phyloP scores from a whole-genome alignment of 1,284 basidiomycete species.

The Fomitopsis schrenkii region DNA sequence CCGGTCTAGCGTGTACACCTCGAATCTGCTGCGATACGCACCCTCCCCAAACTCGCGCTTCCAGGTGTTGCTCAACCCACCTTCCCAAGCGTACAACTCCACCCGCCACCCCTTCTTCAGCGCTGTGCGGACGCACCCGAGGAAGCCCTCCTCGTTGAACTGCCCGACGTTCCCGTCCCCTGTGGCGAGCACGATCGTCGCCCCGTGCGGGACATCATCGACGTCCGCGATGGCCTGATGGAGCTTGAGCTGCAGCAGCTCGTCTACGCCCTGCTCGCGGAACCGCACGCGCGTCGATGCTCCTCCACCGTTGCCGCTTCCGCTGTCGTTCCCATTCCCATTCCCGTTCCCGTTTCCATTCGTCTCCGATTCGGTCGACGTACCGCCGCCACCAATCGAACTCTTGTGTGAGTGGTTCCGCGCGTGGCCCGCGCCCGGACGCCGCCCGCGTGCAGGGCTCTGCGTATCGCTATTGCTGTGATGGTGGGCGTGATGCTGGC shows the following conservation, averaged over 20 bases:
- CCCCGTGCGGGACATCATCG: constrained; percentile 54
- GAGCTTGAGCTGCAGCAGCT: constrained; percentile 82
- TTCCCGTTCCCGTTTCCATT: constrained; percentile 7
- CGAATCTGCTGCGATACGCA: constrained; percentile 25
- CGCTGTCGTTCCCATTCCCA: neutral
- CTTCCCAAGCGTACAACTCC: constrained; percentile 84
- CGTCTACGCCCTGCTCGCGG: constrained; percentile 85
- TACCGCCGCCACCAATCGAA: constrained; percentile 16
- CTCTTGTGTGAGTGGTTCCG: constrained; percentile 20
- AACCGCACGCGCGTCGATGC: constrained; percentile 41
- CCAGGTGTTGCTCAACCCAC: constrained; percentile 72
- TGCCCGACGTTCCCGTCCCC: constrained; percentile 87
- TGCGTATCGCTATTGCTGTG: constrained; percentile 18
- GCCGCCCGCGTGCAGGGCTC: constrained; percentile 5
- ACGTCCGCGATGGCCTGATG: constrained; percentile 75
- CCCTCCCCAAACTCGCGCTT: constrained; percentile 58
- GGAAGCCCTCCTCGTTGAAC: constrained; percentile 85
- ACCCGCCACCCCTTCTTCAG: constrained; percentile 84
- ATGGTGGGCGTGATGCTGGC: constrained; percentile 18
- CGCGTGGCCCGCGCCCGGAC: constrained; percentile 4
- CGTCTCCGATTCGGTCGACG: constrained; percentile 23
- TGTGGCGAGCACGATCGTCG: constrained; percentile 84
- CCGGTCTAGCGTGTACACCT: constrained; percentile 26
- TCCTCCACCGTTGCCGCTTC: neutral
- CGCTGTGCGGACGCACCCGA: constrained; percentile 79